phyloP scores from a whole-genome alignment of 2,329 filamentous ascomycete species.

The Colletotrichum cordylinicola region DNA sequence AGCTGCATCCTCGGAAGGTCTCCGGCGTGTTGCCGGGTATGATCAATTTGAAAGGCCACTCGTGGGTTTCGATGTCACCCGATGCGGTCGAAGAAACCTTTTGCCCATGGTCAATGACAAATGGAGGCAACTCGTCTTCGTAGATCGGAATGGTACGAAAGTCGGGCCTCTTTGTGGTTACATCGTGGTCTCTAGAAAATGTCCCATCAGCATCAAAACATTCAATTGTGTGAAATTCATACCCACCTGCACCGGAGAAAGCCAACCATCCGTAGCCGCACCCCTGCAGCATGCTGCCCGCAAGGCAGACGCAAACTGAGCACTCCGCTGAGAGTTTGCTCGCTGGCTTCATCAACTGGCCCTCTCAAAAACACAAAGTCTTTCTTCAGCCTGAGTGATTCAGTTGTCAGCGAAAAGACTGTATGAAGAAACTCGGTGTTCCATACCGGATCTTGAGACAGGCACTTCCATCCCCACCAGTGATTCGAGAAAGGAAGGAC shows the following conservation, averaged over 20 bases:
- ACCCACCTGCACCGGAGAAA: not conserved
- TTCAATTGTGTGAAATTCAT: not conserved
- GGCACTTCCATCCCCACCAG: not conserved
- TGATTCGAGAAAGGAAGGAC: not conserved
- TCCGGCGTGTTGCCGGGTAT: not conserved
- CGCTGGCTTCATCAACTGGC: not conserved
- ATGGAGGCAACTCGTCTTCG: not conserved
- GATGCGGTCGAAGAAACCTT: too few relatives aligned
- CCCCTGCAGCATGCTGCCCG: not conserved
- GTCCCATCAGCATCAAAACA: not conserved
- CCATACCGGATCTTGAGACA: not conserved
- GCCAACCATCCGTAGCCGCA: not conserved
- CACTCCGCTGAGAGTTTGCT: not conserved
- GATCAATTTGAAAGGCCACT: conserved; percentile 4
- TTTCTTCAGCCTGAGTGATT: not conserved
- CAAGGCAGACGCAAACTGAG: not conserved
- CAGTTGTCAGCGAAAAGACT: not conserved
- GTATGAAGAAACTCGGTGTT: not conserved
- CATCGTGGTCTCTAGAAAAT: not conserved
- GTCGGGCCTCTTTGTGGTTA: not conserved
- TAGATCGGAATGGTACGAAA: not conserved
- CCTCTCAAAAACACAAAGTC: not conserved
- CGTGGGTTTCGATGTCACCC: not conserved
- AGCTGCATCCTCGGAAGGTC: not conserved
- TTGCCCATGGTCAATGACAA: not conserved